Conservation (phyloP, 371 early-diverging fungal species). For the Funneliformis caledonium region DNA sequence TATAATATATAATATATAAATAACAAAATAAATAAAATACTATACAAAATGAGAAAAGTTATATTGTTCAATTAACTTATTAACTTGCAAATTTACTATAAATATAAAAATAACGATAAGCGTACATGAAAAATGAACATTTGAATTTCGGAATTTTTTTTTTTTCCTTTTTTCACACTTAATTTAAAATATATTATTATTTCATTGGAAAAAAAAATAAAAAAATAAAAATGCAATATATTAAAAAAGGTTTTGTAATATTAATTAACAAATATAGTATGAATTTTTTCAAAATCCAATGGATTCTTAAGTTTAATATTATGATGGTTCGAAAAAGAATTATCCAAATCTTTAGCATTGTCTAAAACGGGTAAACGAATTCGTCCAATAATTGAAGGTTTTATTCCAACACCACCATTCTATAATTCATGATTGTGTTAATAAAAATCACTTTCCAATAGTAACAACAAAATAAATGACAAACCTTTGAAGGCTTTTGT, state of each 20-base stretch:
- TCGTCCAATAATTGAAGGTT: conserved; percentile 34
- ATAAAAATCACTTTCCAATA: background rate
- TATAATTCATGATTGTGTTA: background rate
- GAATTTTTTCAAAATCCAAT: conserved; percentile 37
- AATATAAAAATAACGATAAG: no score
- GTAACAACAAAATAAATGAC: background rate
- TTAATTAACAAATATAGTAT: conserved; percentile 39
- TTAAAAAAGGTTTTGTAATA: background rate
- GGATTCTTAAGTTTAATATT: conserved; percentile 31
- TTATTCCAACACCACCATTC: conserved; percentile 3
- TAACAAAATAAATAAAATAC: no score
- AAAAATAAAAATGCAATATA: background rate
- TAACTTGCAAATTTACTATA: no score
- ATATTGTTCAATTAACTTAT: no score
- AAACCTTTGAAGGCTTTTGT: conserved; percentile 26
- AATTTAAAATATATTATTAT: no score
- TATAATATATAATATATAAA: no score
- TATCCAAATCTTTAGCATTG: background rate
- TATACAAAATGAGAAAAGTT: no score
- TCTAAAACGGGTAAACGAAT: conserved; percentile 31
- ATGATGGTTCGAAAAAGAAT: background rate
- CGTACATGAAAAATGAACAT: no score
- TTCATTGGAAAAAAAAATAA: no score
- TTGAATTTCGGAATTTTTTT: no score
- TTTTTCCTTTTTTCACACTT: no score